Evolutionary conservation across 805 yeast species (phyloP), one percentile per base, ranked within the genome.

Genomic region (Candida maltosa): DNA sequence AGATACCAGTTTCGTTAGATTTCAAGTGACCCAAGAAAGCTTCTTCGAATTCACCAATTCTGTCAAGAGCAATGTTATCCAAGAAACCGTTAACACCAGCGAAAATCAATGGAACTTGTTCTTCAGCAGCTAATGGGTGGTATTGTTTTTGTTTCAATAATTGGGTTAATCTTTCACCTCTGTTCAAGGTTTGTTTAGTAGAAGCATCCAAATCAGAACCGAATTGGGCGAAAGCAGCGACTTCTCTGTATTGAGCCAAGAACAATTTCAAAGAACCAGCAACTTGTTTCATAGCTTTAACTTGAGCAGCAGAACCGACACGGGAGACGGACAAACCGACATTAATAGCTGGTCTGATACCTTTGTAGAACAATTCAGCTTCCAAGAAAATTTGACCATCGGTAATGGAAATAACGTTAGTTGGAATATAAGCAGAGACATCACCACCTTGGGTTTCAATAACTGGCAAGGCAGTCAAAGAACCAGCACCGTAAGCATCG

Each of bases 241-340:
- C 98, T 83, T 93, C 99, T 87, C 99, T 89, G 86, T 93, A 93
- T 80, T 93, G 99, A 61, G 99, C 99, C 81, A 93, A 86, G 96
- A 88, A 93, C 73, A 93, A 87, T 76, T 93, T 93, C 76, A 93
- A 85, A 56, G 98, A 93, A 84, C 98, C 99, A 56, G 98, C 98
- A 74, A 93, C 97, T 81, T 93, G 97, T 78, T 93, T 93, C 94
- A 93, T 87, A 73, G 98, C 98, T 83, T 93, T 93, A 61, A 93
- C 97, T 80, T 93, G 98, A 62, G 98, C 98, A 62, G 98, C 98
- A 51, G 97, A 91, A 76, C 98, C 98, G 77, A 93, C 98, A 81
- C 98, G 95, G 62, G 98, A 93, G 60, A 91, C 98, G 61, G 97
- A 93, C 63, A 91, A 83, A 89, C 98, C 98, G 72, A 91, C 97